These are phyloP conservation scores for Spirogloea muscicola DNA, from an alignment of 139 green algal species.

Conservation along the genomic window DNA sequence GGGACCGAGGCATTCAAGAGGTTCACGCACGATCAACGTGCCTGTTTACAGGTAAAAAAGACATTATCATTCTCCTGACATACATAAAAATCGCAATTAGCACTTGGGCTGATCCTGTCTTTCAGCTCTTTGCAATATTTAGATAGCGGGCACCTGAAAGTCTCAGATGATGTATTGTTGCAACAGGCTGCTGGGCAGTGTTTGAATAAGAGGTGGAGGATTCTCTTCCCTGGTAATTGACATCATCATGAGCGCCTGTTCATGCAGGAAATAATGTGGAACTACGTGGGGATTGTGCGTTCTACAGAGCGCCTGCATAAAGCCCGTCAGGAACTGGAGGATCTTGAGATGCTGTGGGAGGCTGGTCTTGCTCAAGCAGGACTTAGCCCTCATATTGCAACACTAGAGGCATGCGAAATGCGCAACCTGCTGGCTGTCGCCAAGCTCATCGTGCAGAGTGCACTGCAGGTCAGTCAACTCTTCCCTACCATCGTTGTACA, in stretches of 20 bases:
- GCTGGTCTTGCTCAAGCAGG: background rate
- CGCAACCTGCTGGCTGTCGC: conserved; percentile 81
- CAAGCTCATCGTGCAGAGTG: conserved; percentile 74
- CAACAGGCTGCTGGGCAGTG: background rate
- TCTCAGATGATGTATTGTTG: conserved; percentile 18
- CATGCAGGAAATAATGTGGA: conserved; percentile 84
- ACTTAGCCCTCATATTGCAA: conserved; percentile 1
- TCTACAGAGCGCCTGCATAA: conserved; percentile 57
- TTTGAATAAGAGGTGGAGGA: conserved; percentile 16
- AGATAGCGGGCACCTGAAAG: background rate
- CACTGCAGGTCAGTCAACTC: too few relatives aligned
- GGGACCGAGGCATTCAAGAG: background rate
- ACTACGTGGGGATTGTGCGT: conserved; percentile 81
- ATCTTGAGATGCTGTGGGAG: conserved; percentile 65
- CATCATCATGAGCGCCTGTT: conserved; percentile 57
- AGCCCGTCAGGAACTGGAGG: conserved; percentile 70
- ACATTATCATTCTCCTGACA: too few relatives aligned
- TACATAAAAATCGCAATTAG: too few relatives aligned
- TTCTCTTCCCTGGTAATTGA: background rate
- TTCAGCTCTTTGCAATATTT: conserved; percentile 37
- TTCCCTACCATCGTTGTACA: too few relatives aligned
- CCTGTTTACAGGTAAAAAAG: too few relatives aligned
- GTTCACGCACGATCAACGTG: conserved; percentile 52
- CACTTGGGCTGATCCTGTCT: conserved; percentile 21
- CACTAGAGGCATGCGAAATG: conserved; percentile 73